Conservation (phyloP, 2,329 filamentous ascomycete genomes). For the Hansfordia pulvinata region DNA sequence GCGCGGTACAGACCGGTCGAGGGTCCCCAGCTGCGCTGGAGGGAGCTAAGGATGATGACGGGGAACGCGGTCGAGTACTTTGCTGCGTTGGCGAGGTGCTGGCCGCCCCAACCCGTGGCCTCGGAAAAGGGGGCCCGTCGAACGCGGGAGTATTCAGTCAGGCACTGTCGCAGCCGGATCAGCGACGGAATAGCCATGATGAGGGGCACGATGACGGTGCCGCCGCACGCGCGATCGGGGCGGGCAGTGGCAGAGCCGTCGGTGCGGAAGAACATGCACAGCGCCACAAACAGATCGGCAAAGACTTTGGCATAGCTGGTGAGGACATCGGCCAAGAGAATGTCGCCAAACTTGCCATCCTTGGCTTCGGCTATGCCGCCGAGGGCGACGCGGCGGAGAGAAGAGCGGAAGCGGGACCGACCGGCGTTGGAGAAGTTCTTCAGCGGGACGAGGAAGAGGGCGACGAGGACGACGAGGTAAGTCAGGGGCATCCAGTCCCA, state of each 20-base stretch:
- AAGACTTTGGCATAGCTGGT: conserved; percentile 91
- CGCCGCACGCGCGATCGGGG: conserved; percentile 73
- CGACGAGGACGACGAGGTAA: conserved; percentile 60
- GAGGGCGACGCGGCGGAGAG: conserved; percentile 63
- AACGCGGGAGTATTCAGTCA: conserved; percentile 75
- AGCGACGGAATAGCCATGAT: conserved; percentile 72
- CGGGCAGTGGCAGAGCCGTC: conserved; percentile 62
- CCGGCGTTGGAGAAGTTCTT: conserved; percentile 55
- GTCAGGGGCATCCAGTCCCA: conserved; percentile 81
- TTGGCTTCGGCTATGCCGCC: conserved; percentile 77
- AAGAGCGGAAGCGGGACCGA: conserved; percentile 61
- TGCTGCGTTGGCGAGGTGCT: conserved; percentile 83
- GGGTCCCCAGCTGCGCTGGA: conserved; percentile 47
- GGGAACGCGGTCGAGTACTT: conserved; percentile 95
- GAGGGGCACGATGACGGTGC: conserved; percentile 65
- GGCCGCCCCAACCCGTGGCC: conserved; percentile 59
- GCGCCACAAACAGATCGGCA: conserved; percentile 74
- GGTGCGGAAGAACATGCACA: conserved; percentile 79
- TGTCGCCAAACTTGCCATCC: conserved; percentile 90
- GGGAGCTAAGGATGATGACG: conserved; percentile 66
- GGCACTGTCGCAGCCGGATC: conserved; percentile 82
- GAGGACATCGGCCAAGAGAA: conserved; percentile 83
- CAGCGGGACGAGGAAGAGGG: conserved; percentile 61
- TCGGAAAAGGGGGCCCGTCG: conserved; percentile 39
- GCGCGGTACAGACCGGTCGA: conserved; percentile 32